These are phyloP conservation scores for Prinsepia uniflora DNA, from an alignment of 306 rosid species.

Conservation along the genomic window DNA sequence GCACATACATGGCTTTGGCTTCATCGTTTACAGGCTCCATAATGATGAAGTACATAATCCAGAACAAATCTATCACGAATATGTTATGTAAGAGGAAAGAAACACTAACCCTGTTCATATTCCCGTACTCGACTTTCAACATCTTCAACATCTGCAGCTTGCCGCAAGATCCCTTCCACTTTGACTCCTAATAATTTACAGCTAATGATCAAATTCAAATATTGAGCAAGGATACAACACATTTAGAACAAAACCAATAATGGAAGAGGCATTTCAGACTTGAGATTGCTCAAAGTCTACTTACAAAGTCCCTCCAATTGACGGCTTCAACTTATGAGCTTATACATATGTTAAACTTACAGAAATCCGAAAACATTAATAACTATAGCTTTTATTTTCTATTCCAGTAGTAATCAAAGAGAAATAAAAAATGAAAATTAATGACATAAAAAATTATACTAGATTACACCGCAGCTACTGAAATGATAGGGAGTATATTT, in stretches of 20 bases:
- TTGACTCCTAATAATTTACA: constrained; percentile 54
- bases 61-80: not conserved
- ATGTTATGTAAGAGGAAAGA: constrained; percentile 4
- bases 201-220: constrained; percentile 25
- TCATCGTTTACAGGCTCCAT: constrained; percentile 7
- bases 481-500: not conserved
- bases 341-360: not conserved
- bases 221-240: not conserved
- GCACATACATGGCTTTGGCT: constrained; percentile 9
- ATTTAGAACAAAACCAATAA: constrained; percentile 14
- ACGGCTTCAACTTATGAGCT: constrained; percentile 3
- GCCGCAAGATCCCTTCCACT: constrained; percentile 91
- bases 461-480: not conserved
- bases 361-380: not conserved
- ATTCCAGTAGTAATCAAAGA: not conserved
- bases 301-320: not conserved
- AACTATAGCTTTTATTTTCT: not conserved
- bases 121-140: constrained; percentile 84
- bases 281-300: constrained; percentile 3
- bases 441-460: not conserved
- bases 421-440: not conserved
- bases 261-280: constrained; percentile 4
- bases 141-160: constrained; percentile 97
- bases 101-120: constrained; percentile 74
- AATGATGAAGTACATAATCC: constrained; percentile 4